Conservation (phyloP, 768 basidiomycete genomes). For the Sarcodon aspratus region DNA sequence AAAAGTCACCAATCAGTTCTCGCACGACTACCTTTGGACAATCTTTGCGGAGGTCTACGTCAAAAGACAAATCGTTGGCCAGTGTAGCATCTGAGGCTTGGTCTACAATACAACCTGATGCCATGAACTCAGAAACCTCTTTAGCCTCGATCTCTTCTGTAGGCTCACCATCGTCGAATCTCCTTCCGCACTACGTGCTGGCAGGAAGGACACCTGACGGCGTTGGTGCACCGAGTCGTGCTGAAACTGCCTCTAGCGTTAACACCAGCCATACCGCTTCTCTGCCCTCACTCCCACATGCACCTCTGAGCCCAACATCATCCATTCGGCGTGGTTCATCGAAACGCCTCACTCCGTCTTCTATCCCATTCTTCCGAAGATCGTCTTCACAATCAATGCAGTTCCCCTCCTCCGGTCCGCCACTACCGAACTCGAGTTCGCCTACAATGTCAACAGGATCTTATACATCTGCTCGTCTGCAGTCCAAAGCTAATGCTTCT, state of each 20-base stretch:
- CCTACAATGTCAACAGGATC: slow-evolving; percentile 35
- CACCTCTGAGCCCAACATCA: slow-evolving; percentile 62
- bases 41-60: slow-evolving; percentile 55
- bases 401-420: slow-evolving; percentile 29
- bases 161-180: slow-evolving; percentile 28
- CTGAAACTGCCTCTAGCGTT: slow-evolving; percentile 67
- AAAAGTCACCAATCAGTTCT: slow-evolving; percentile 51
- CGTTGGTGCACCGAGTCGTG: slow-evolving; percentile 40
- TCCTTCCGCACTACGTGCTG: slow-evolving; percentile 24
- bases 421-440: slow-evolving; percentile 17
- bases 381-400: slow-evolving; percentile 87
- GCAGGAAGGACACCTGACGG: slow-evolving; percentile 59
- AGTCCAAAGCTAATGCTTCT: slow-evolving; percentile 27
- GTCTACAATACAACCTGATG: slow-evolving; percentile 61
- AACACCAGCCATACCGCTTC: slow-evolving; percentile 54
- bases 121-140: slow-evolving; percentile 71
- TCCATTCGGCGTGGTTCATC: slow-evolving; percentile 60
- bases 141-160: slow-evolving; percentile 65
- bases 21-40: slow-evolving; percentile 57
- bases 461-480: slow-evolving; percentile 27
- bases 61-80: slow-evolving; percentile 49
- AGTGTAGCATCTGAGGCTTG: slow-evolving; percentile 35
- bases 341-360: slow-evolving; percentile 82
- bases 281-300: slow-evolving; percentile 39
- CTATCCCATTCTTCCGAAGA: slow-evolving; percentile 89